A percentile compares a stretch with the other conserved stretches of the same genome.
phyloP scores from a whole-genome alignment of 768 basidiomycete species.

The Psilocybe subaeruginosa region DNA sequence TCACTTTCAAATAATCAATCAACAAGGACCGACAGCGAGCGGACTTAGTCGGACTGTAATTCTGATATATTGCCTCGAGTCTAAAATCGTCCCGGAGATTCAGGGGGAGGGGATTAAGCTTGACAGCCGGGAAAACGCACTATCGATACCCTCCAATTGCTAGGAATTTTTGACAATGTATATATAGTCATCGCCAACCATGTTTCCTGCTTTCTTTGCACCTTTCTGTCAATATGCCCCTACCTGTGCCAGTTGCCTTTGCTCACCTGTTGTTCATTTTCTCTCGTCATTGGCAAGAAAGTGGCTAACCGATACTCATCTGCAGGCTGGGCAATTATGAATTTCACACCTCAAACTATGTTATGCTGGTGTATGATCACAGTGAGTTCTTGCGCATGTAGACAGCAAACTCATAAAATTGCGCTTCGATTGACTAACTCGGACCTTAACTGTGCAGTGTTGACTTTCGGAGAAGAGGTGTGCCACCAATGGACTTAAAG shows the following conservation, averaged over 20 bases:
- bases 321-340: constrained; percentile 24
- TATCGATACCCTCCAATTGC: neutral
- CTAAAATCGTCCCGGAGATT: neutral
- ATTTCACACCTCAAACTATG: constrained; percentile 27
- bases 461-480: constrained; percentile 24
- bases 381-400: constrained; percentile 9
- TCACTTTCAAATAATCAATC: neutral
- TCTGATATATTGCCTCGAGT: neutral
- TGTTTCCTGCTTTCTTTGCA: neutral
- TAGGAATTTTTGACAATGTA: neutral
- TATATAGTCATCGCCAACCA: neutral
- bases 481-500: neutral
- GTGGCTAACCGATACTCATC: neutral
- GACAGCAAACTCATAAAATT: neutral
- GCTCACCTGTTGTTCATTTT: constrained; percentile 20
- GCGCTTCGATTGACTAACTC: neutral
- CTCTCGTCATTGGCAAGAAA: neutral
- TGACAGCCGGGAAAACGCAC: constrained; percentile 5
- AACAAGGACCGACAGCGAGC: neutral
- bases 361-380: constrained; percentile 25
- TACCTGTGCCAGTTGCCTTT: constrained; percentile 22
- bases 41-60: neutral
- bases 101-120: constrained; percentile 2
- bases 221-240: constrained; percentile 15
- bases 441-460: constrained; percentile 9